These are phyloP conservation scores for Pseudogymnoascus verrucosus DNA, from an alignment of 2,329 filamentous ascomycete genomes.

Conservation along the genomic window DNA sequence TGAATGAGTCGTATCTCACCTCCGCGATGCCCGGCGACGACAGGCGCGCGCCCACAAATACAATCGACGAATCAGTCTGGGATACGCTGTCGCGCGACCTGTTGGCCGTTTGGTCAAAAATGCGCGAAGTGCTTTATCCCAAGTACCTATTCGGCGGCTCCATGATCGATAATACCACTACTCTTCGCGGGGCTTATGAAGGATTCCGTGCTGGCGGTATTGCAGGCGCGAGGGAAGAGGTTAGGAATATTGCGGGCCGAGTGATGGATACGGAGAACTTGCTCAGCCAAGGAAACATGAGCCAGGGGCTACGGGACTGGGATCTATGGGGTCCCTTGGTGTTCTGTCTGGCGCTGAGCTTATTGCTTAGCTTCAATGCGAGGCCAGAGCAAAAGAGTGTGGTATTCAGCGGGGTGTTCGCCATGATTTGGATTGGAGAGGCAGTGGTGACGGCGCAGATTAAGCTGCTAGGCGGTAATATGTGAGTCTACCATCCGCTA, in stretches of 20 bases:
- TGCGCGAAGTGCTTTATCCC: conserved; percentile 93
- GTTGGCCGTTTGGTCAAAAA: conserved; percentile 92
- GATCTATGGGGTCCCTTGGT: conserved; percentile 96
- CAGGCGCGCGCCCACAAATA: conserved; percentile 79
- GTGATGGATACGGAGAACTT: conserved; percentile 57
- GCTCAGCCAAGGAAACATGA: conserved; percentile 63
- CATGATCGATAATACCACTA: conserved; percentile 51
- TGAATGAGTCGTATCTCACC: conserved; percentile 76
- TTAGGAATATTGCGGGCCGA: conserved; percentile 51
- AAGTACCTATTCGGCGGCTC: conserved; percentile 77
- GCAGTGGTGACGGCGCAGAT: conserved; percentile 97
- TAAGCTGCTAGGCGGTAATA: conserved; percentile 90
- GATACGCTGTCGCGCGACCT: conserved; percentile 90
- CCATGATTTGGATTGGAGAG: conserved; percentile 93
- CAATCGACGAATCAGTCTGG: conserved; percentile 96
- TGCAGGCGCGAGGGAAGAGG: conserved; percentile 52
- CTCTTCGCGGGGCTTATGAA: conserved; percentile 53
- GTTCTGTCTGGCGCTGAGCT: conserved; percentile 81
- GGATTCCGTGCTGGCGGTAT: conserved; percentile 52
- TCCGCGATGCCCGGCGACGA: conserved; percentile 89
- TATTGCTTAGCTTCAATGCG: conserved; percentile 79
- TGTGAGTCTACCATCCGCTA: conserved; percentile 53
- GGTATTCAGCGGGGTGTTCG: conserved; percentile 94
- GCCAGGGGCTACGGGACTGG: conserved; percentile 87
- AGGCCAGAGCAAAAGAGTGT: conserved; percentile 72